These are phyloP conservation scores for Boletus reticulatus DNA, from an alignment of 768 basidiomycete genomes.

Conservation along the genomic window DNA sequence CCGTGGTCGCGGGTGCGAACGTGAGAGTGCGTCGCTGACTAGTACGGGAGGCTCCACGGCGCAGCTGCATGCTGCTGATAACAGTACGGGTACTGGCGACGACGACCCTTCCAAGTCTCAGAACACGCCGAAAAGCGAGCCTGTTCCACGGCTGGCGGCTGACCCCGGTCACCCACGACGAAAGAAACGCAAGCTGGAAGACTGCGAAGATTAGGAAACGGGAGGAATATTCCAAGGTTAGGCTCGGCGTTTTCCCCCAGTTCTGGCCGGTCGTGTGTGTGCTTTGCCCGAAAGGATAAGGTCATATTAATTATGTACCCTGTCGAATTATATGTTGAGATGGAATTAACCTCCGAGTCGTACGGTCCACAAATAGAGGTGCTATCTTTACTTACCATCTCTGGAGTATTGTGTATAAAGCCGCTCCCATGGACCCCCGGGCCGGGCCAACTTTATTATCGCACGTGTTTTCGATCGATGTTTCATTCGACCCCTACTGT, in stretches of 20 bases:
- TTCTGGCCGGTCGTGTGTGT: background rate
- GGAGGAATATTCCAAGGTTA: background rate
- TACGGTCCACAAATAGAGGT: background rate
- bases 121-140: background rate
- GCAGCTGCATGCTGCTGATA: background rate
- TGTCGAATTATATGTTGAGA: background rate
- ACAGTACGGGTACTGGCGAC: background rate
- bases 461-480: background rate
- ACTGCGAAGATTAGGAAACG: constrained; percentile 3
- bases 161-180: constrained; percentile 4
- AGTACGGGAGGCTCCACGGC: background rate
- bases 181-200: constrained; percentile 26
- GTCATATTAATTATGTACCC: background rate
- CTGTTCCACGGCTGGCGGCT: too few relatives aligned
- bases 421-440: background rate
- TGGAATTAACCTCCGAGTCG: constrained; percentile 9
- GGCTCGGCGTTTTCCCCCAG: background rate
- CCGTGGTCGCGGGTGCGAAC: background rate
- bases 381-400: background rate
- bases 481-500: background rate
- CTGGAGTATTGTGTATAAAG: background rate
- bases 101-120: background rate
- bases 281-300: background rate
- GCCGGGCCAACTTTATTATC: background rate
- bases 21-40: background rate